Evolutionary conservation across 164 flowering plant species (phyloP).

Genomic region (Protea cynaroides): DNA sequence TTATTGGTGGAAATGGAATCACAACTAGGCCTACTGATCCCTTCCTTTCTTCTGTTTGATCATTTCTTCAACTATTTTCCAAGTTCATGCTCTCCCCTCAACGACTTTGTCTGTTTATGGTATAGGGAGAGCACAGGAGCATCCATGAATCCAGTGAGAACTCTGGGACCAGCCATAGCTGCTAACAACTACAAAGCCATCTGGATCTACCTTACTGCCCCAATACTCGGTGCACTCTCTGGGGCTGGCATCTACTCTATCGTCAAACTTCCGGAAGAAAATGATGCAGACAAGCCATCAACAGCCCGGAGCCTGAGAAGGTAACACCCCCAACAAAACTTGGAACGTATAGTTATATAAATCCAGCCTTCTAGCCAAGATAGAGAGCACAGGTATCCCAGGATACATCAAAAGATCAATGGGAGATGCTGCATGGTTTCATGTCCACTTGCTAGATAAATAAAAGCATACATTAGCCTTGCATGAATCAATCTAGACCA

Average conservation of each 20-base stretch:
- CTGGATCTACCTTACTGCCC: slow-evolving; percentile 80
- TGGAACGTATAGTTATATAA: background rate
- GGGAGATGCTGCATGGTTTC: no score
- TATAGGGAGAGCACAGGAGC: slow-evolving; percentile 59
- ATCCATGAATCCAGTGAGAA: slow-evolving; percentile 90
- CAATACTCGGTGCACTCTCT: slow-evolving; percentile 62
- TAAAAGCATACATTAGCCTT: no score
- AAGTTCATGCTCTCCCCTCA: no score
- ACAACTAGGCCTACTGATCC: no score
- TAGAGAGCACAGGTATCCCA: background rate
- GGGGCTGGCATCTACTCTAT: slow-evolving; percentile 69
- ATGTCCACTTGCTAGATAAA: no score
- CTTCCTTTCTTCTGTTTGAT: no score
- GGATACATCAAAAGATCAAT: no score
- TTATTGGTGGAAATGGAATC: no score
- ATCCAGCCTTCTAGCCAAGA: background rate
- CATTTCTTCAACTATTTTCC: no score
- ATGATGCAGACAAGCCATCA: slow-evolving; percentile 23
- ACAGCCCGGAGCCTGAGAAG: slow-evolving; percentile 38
- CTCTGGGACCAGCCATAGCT: slow-evolving; percentile 83
- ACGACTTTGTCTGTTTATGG: background rate
- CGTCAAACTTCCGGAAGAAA: slow-evolving; percentile 55
- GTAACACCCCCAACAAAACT: slow-evolving; percentile 6
- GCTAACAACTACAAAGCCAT: slow-evolving; percentile 67
- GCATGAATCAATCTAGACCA: no score